Conservation (phyloP, 805 yeast species). For the Candida silvicultrix region DNA sequence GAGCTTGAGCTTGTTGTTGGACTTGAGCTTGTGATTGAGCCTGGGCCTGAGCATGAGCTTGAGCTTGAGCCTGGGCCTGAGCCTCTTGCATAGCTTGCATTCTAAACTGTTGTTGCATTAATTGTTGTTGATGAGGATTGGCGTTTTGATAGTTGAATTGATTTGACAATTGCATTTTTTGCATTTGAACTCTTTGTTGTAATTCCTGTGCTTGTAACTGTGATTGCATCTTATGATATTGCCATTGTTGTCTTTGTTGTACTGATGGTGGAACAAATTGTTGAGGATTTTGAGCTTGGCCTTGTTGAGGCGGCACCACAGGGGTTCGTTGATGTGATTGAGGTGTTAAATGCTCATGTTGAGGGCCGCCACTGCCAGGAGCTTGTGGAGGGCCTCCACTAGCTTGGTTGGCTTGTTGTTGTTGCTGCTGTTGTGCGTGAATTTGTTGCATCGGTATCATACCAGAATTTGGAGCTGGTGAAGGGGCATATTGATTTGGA, state of each 20-base stretch:
- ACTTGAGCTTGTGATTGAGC: not conserved
- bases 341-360: not conserved
- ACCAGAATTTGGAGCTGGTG: conserved; percentile 7
- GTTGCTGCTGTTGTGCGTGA: conserved; percentile 5
- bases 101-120: conserved; percentile 8
- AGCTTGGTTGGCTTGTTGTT: not conserved
- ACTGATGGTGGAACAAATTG: not conserved
- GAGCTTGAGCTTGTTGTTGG: not conserved
- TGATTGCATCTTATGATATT: conserved; percentile 15
- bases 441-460: conserved; percentile 1
- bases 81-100: not conserved
- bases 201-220: conserved; percentile 15
- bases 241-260: conserved; percentile 11
- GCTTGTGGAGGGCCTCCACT: not conserved
- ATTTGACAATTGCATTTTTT: conserved; percentile 15
- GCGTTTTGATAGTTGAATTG: conserved; percentile 7
- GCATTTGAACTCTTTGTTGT: conserved; percentile 19
- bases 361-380: not conserved
- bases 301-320: not conserved
- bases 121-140: conserved; percentile 12
- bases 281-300: conserved; percentile 5
- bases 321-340: not conserved
- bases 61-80: not conserved
- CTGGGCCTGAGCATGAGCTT: not conserved
- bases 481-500: conserved; percentile 8